Percentiles rank a stretch among this genome's conserved stretches.
Conservation (phyloP, 164 flowering plant genomes). For the Macadamia integrifolia region DNA sequence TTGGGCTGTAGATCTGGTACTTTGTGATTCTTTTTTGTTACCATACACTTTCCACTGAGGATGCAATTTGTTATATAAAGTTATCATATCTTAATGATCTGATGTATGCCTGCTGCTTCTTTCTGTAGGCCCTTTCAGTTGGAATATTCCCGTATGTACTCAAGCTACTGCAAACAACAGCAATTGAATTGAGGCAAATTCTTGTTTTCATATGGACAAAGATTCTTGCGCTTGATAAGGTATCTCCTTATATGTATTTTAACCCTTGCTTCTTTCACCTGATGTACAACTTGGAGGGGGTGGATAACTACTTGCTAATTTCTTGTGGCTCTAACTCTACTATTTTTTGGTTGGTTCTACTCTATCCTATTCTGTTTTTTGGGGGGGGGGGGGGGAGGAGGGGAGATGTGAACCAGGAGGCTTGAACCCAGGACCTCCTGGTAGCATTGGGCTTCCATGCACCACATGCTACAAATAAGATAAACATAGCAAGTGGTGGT, state of each 20-base stretch:
- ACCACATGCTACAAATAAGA: too few species aligned
- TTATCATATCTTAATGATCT: not conserved
- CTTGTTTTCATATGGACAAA: conserved; percentile 99
- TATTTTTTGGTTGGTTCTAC: too few species aligned
- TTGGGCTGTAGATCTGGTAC: conserved; percentile 98
- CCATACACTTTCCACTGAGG: not conserved
- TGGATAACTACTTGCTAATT: too few species aligned
- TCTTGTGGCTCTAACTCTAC: too few species aligned
- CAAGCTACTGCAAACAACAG: conserved; percentile 85
- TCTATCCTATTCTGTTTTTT: too few species aligned
- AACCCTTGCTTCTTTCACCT: too few species aligned
- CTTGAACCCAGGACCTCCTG: too few species aligned
- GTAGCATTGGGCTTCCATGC: too few species aligned
- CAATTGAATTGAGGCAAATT: conserved; percentile 82
- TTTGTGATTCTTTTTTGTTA: not conserved
- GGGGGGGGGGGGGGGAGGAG: too few species aligned
- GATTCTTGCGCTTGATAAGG: conserved; percentile 97
- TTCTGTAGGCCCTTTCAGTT: conserved; percentile 83
- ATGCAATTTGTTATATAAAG: not conserved
- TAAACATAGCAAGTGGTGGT: too few species aligned
- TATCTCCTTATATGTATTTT: conserved; percentile 14
- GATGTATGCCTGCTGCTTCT: conserved; percentile 4
- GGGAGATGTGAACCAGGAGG: too few species aligned
- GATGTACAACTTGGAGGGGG: too few species aligned
- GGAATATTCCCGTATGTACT: conserved; percentile 97